Conservation (phyloP, 1,139 yeast species). For the Candida sp. region DNA sequence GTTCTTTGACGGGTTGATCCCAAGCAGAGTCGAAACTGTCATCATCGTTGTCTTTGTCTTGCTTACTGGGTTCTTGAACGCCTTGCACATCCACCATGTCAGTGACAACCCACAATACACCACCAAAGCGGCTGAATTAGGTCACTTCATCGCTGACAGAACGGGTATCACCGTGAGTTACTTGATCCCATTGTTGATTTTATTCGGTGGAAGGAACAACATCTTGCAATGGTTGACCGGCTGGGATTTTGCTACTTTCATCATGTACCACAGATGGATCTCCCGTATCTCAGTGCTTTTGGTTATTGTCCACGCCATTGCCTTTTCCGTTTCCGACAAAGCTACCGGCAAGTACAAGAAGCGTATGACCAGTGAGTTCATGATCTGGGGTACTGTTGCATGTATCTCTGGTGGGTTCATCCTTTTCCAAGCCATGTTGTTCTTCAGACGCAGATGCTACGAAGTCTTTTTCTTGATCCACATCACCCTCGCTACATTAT, state of each 20-base stretch:
- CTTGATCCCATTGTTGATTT: conserved; percentile 27
- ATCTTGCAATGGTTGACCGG: conserved; percentile 33
- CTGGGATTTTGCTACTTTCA: conserved; percentile 33
- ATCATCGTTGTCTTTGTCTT: conserved; percentile 42
- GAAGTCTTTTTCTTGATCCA: conserved; percentile 43
- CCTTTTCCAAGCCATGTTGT: conserved; percentile 37
- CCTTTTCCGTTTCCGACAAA: conserved; percentile 20
- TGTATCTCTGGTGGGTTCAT: conserved; percentile 36
- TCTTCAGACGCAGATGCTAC: conserved; percentile 41
- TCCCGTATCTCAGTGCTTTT: conserved; percentile 26
- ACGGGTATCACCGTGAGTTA: conserved; percentile 31
- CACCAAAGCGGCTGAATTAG: conserved; percentile 15
- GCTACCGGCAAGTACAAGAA: conserved; percentile 16
- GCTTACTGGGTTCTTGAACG: conserved; percentile 43
- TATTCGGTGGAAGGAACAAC: conserved; percentile 38
- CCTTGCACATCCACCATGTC: conserved; percentile 23
- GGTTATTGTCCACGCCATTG: conserved; percentile 27
- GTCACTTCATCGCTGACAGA: conserved; percentile 29
- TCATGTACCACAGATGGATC: conserved; percentile 35
- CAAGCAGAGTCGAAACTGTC: conserved; percentile 31
- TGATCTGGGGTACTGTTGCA: conserved; percentile 53
- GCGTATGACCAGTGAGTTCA: conserved; percentile 23
- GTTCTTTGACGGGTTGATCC: conserved; percentile 22
- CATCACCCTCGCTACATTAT: conserved; percentile 38
- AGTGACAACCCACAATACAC: conserved; percentile 27